Base-by-base conservation (phyloP, 192 early-diverging fungal genomes). In the Podila verticillata region DNA sequence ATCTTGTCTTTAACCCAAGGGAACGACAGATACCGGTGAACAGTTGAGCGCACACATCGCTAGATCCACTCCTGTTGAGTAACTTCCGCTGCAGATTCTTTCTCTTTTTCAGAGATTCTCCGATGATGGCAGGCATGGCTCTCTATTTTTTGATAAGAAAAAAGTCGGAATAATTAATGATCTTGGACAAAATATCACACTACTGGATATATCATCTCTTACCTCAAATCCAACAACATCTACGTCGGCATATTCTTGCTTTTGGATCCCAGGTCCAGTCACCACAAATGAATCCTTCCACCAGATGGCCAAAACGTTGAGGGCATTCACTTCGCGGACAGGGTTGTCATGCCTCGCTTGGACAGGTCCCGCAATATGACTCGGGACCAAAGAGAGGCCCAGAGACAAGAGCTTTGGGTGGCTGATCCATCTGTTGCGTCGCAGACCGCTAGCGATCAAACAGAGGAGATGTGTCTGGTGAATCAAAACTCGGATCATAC, bases 401-500 rank as follows among this genome's bases (percentile, higher is more conserved):
- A 84, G 63, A 0, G 71, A 54, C n/a, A 39, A n/a, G 26, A 66
- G 68, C 28, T 81, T 68, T 57, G 64, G 49, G 35, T 48, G 54
- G 48, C 36, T 54, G 57, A 73, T 81, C 90, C 91, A 92, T 31
- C 65, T 31, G 66, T 94, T 94, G 8, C 92, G 84, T 47, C 82
- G 61, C 19, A 82, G 73, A 17, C 82, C 88, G 51, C 89, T 87
- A 15, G 77, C 81, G 7, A 92, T 65, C 17, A 94, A 73, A 28
- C 78, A 83, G 0, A 91, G 56, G 9, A 93, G 68, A 83, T 94
- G 91, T 9, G 82, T 83, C 61, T 91, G 89, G 63, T 93, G 92
- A 6, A 87, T 74, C 70, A 86, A 72, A 6, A 84, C 73, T 24
- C 91, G 88, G 17, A 85, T 62, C 28, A 72, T 69, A 26, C 91